Percentiles rank a stretch among this genome's conserved stretches.
Evolutionary conservation across 2,329 filamentous ascomycete species (phyloP).

Genomic region (Myriosclerotinia scirpicola): DNA sequence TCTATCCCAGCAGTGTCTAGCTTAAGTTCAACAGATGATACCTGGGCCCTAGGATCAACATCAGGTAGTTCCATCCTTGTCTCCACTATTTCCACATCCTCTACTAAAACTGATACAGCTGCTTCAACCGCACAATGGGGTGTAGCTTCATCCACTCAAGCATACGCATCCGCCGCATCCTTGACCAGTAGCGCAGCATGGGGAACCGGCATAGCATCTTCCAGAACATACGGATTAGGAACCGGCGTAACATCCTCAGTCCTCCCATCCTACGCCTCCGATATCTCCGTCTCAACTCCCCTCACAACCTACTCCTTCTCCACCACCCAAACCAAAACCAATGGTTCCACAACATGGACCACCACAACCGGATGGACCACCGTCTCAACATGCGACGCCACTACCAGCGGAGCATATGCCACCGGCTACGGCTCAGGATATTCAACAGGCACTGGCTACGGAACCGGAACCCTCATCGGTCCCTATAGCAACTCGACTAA

Average conservation of each 20-base stretch:
- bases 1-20: not conserved
- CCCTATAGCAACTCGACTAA: not conserved
- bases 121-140: not conserved
- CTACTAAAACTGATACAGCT: slow-evolving; percentile 3
- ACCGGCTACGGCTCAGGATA: not conserved
- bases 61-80: slow-evolving; percentile 2
- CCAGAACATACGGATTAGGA: not conserved
- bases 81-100: not conserved
- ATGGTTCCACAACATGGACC: slow-evolving; percentile 8
- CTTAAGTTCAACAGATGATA: slow-evolving; percentile 5
- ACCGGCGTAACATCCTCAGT: too few relatives aligned
- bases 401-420: not conserved
- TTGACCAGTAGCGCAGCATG: not conserved
- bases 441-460: not conserved
- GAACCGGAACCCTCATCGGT: not conserved
- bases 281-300: not conserved
- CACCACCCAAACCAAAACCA: not conserved
- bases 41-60: not conserved
- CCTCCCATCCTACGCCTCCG: not conserved
- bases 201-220: not conserved
- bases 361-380: slow-evolving; percentile 12
- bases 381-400: slow-evolving; percentile 3
- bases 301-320: not conserved
- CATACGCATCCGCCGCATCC: not conserved
- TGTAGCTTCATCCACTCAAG: not conserved